Evolutionary conservation across 2,329 filamentous ascomycete genomes (phyloP).

Genomic region (Colletotrichum sp.): DNA sequence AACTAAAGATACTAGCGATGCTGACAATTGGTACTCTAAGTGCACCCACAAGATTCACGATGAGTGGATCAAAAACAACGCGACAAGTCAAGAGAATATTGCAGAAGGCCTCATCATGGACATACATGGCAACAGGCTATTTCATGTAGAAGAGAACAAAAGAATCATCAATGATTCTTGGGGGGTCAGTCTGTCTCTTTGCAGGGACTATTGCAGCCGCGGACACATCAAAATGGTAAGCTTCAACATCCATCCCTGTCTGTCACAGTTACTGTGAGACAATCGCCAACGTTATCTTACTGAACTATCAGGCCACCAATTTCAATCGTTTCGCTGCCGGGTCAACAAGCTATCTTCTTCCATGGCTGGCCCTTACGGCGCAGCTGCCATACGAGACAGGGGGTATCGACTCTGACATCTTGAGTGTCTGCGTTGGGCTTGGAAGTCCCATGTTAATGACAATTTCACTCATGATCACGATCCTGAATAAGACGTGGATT

Average conservation of each 20-base stretch:
- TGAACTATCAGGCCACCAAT: background rate
- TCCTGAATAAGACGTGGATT: background rate
- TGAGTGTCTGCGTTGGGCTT: background rate
- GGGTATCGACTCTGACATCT: background rate
- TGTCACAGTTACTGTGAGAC: accelerated
- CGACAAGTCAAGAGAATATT: background rate
- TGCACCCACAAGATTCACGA: background rate
- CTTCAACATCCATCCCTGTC: accelerated
- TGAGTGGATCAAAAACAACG: background rate
- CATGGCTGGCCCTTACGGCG: background rate
- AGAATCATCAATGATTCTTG: background rate
- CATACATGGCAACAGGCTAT: background rate
- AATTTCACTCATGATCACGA: accelerated
- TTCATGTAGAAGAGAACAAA: background rate
- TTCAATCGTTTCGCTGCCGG: background rate
- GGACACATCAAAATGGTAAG: background rate
- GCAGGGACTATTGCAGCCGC: background rate
- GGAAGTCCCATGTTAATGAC: background rate
- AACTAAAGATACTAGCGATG: background rate
- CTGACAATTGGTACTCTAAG: background rate
- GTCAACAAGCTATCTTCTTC: background rate
- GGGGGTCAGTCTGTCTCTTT: background rate
- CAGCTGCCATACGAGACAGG: background rate
- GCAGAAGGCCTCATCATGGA: background rate
- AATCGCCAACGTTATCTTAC: background rate